Evolutionary conservation across 1,139 yeast genomes (phyloP).

Genomic region (Debaryomyces sp.): DNA sequence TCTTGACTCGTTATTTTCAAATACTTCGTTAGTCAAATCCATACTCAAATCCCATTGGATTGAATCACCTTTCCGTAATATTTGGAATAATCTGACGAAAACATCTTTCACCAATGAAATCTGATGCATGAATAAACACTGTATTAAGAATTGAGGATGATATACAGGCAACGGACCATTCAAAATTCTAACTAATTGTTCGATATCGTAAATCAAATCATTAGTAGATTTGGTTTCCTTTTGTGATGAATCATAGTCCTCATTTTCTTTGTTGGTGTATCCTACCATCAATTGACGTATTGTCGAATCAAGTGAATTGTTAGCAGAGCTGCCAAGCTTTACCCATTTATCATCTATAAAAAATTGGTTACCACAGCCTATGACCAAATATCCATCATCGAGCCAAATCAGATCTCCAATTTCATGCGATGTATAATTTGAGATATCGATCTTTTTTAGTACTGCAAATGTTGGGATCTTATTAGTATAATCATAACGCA

Average conservation of each 20-base stretch:
- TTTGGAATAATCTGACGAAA: conserved; percentile 53
- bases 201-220: conserved; percentile 33
- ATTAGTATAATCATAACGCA: conserved; percentile 87
- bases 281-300: conserved; percentile 56
- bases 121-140: conserved; percentile 69
- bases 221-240: conserved; percentile 15
- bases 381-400: conserved; percentile 72
- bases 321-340: conserved; percentile 30
- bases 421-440: conserved; percentile 70
- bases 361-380: conserved; percentile 89
- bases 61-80: conserved; percentile 42
- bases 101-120: conserved; percentile 58
- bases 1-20: conserved; percentile 8
- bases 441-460: conserved; percentile 71
- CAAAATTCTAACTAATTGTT: conserved; percentile 68
- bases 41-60: conserved; percentile 42
- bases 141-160: conserved; percentile 89
- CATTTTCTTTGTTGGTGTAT: conserved; percentile 27
- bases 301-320: conserved; percentile 33
- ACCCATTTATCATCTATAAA: conserved; percentile 75
- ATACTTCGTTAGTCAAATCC: conserved; percentile 24
- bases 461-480: conserved; percentile 76
- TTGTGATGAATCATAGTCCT: conserved; percentile 28
- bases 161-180: conserved; percentile 90
- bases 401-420: conserved; percentile 93